A percentile compares a stretch with the other conserved stretches of the same genome.
phyloP scores from a whole-genome alignment of 176 grass and related monocot species.

The Ampelocalamus luodianensis region DNA sequence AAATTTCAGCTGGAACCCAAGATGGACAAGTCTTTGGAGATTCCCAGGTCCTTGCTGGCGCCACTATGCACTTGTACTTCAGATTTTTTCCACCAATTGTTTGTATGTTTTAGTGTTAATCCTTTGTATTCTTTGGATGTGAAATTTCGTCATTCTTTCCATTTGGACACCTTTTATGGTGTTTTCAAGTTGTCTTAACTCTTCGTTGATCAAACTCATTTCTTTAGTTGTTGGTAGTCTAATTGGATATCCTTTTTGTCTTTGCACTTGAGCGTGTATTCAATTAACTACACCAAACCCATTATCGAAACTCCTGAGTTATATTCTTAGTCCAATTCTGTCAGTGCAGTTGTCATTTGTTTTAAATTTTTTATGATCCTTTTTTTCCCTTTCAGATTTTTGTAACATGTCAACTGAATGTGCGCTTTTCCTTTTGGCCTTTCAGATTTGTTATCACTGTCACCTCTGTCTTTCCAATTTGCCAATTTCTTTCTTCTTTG shows the following conservation, averaged over 20 bases:
- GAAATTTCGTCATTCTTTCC: neutral
- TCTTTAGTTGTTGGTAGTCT: conserved; percentile 19
- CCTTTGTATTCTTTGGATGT: conserved; percentile 4
- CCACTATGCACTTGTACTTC: conserved; percentile 7
- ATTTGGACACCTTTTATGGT: conserved; percentile 16
- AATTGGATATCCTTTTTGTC: neutral
- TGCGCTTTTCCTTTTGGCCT: neutral
- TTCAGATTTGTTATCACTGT: neutral
- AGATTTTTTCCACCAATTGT: neutral
- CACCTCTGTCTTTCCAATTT: neutral
- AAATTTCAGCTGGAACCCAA: conserved; percentile 81
- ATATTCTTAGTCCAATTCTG: neutral
- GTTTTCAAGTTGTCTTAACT: neutral
- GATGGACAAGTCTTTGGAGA: conserved; percentile 79
- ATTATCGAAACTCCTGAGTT: conserved; percentile 22
- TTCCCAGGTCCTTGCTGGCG: conserved; percentile 70
- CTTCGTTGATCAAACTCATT: neutral
- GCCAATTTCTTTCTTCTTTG: conserved; percentile 40
- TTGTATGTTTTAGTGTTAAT: conserved; percentile 25
- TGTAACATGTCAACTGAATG: conserved; percentile 16
- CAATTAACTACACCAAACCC: conserved; percentile 6
- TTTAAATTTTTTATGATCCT: neutral
- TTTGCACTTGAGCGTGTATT: conserved; percentile 25
- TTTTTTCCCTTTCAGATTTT: conserved; percentile 35
- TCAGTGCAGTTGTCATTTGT: conserved; percentile 4